phyloP scores from a whole-genome alignment of 78 protist species.

The Planoprotostelium fungivorum region DNA sequence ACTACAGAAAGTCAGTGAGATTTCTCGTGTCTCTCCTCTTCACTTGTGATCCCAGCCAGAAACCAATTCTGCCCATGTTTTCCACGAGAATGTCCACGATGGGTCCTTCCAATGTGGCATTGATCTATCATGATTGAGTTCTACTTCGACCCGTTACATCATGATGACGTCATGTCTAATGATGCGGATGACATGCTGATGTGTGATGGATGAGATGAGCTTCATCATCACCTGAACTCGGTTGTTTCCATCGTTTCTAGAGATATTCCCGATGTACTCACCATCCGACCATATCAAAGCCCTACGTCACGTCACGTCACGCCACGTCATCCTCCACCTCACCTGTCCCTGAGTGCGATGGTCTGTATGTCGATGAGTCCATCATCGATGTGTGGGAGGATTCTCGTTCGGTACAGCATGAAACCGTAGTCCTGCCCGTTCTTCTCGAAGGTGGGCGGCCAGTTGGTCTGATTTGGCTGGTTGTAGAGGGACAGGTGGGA shows the following conservation, averaged over 20 bases:
- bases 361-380: background rate
- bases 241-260: conserved; percentile 16
- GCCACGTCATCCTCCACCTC: background rate
- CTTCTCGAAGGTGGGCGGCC: conserved; percentile 15
- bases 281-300: background rate
- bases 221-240: background rate
- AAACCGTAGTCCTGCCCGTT: conserved; percentile 25
- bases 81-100: background rate
- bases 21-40: too few species aligned
- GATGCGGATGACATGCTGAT: too few species aligned
- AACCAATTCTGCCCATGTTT: background rate
- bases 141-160: too few species aligned
- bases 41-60: background rate
- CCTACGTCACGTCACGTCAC: background rate
- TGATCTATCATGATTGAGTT: background rate
- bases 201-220: background rate
- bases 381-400: background rate
- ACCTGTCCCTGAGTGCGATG: background rate
- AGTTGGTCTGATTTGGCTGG: background rate
- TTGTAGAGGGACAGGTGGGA: background rate
- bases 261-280: background rate
- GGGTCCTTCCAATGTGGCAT: background rate
- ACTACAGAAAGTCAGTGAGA: too few species aligned
- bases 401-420: conserved; percentile 22
- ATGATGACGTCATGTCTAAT: too few species aligned